Evolutionary conservation across 306 rosid genomes (phyloP).

Genomic region (Quercus aquifolioides): DNA sequence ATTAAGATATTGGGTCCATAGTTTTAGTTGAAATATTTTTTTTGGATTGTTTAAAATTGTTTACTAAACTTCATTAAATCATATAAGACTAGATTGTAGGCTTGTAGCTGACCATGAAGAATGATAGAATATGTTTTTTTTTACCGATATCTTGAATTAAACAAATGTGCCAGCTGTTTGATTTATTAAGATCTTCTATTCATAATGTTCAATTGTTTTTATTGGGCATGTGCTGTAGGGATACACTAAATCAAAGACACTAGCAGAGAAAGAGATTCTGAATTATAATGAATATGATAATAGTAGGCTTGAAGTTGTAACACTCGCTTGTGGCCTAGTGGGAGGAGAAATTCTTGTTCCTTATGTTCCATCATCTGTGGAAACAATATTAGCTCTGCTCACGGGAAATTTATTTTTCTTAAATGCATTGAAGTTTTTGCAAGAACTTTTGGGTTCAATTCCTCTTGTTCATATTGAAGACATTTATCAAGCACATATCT

Average conservation of each 20-base stretch:
- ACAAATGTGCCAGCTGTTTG: too few species aligned
- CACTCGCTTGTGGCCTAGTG: constrained; percentile 37
- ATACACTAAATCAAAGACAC: constrained; percentile 39
- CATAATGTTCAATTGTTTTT: neutral
- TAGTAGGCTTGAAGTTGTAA: constrained; percentile 40
- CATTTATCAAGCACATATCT: constrained; percentile 44
- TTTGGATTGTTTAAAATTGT: too few species aligned
- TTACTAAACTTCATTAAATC: too few species aligned
- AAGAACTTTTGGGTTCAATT: neutral
- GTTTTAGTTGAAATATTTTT: too few species aligned
- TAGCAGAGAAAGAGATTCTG: constrained; percentile 38
- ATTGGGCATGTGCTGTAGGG: constrained; percentile 6
- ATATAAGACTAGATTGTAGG: too few species aligned
- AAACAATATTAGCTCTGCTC: constrained; percentile 16
- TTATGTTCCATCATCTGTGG: neutral
- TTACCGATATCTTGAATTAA: too few species aligned
- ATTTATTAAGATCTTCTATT: too few species aligned
- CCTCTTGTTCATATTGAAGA: constrained; percentile 25
- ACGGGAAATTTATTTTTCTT: constrained; percentile 2
- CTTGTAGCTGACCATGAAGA: too few species aligned
- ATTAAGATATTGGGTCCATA: too few species aligned
- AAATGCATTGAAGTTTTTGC: neutral
- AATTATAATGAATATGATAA: neutral
- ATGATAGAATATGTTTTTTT: too few species aligned
- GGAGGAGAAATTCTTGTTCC: constrained; percentile 43